Base-by-base conservation (phyloP, 2,329 filamentous ascomycete species). In the Pseudohalonectria lignicola region DNA sequence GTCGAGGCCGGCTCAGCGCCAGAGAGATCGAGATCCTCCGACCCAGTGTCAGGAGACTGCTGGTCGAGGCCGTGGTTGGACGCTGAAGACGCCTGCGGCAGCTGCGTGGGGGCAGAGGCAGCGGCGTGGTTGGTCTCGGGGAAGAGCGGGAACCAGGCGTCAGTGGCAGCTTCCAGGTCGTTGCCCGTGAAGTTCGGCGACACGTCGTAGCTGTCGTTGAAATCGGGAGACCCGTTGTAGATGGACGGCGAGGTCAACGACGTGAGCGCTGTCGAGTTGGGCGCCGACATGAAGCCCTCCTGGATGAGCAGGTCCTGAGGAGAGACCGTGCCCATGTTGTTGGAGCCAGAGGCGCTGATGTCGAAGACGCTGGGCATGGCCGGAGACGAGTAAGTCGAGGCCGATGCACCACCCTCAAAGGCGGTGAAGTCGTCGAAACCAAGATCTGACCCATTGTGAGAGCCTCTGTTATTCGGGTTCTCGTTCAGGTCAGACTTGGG, bases 201-300 rank as follows among this genome's bases (percentile, higher is more conserved):
- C 15, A 83, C 78, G 52, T 92, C 78, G 51, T 78, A 86, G 54
- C 70, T 72, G 49, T 85, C 79, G 44, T 59, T 59, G 52, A 81
- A 79, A 41, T 77, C 81, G 10, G 86, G 86, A 37, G 86, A 93
- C 50, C 80, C 83, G 53, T 83, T 74, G 51, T 77, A 80, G 41
- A 77, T 69, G n/a, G 82, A 85, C 32, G 87, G 87, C 43, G 87
- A 92, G 41, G 86, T 94, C 59, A 94, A 55, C 45, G 86, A 79
- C 26, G 87, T 94, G 54, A 92, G 77, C 25, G 84, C 79, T 34
- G 80, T 72, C 2, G 87, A 94, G 53, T 85, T 85, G 21, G 87
- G 87, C 28, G 86, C 77, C 44, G 86, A 93, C 54, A 76, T 67
- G 52, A 77, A 76, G 8, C 8, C 8, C 51, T 84, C 76, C 48